These are phyloP conservation scores for Cyclotella baltica DNA, from an alignment of 108 stramenopile species.

Conservation along the genomic window DNA sequence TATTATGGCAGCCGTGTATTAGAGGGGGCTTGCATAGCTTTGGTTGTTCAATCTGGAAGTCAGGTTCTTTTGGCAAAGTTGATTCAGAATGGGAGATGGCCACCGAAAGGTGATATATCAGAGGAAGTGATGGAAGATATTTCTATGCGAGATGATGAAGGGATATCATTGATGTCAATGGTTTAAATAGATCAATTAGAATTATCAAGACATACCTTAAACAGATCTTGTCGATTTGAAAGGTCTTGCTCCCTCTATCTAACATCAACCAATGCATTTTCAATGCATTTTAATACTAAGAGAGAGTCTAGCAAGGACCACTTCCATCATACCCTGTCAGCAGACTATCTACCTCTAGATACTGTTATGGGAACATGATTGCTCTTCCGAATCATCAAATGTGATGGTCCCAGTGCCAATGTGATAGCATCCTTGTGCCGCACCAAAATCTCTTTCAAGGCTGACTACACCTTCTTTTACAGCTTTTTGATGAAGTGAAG, in stretches of 20 bases:
- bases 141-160: not conserved
- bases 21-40: conserved; percentile 73
- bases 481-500: no score
- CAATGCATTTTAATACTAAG: no score
- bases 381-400: no score
- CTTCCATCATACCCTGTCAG: no score
- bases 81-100: conserved; percentile 73
- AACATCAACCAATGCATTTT: no score
- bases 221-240: not conserved
- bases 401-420: no score
- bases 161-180: conserved; percentile 14
- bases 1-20: conserved; percentile 78
- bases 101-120: conserved; percentile 59
- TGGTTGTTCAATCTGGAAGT: conserved; percentile 73
- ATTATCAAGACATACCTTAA: not conserved
- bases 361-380: no score
- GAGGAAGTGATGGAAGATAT: conserved; percentile 31
- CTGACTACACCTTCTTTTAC: no score
- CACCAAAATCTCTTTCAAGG: no score
- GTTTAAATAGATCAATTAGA: not conserved
- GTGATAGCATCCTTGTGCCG: no score
- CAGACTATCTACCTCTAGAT: no score
- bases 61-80: conserved; percentile 64
- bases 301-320: no score
- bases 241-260: not conserved